Evolutionary conservation across 495 filamentous ascomycete genomes (phyloP), one percentile per base, ranked within the genome.

Genomic region (Delitschia confertaspora): DNA sequence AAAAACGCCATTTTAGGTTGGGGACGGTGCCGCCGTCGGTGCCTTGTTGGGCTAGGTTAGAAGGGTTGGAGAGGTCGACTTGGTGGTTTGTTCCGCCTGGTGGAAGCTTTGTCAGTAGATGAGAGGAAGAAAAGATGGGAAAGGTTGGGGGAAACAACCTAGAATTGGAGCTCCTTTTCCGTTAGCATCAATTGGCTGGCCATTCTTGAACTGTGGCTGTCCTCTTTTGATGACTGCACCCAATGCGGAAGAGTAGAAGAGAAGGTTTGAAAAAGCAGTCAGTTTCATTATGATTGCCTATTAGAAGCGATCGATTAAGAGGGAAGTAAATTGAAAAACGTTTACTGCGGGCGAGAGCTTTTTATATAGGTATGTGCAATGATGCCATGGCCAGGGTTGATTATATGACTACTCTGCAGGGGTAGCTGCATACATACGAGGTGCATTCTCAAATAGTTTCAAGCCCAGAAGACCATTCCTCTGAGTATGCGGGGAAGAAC

Each of bases 1-100:
- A 74, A 56, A 82, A 80, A 42, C 73, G 72, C 78, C 78, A 80
- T 51, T 78, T 79, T 45, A 77, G 64, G 47, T 80, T 80, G 2
- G 70, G 66, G 0, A 79, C 75, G 17, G 69, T 61, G 13, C 78
- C 78, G 29, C 62, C 65, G 49, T 81, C 78, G 4, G 78, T 81
- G 30, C 59, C 62, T 42, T 75, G 69, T 22, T 63, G 59, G 7
- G 69, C 73, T 6, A 83, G 65, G 43, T 76, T 74, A 42, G 78
- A 74, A 0, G 74, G 75, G 46, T 80, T 80, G 49, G 74, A 67
- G 24, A 62, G 25, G 13, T 59, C 39, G 21, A 74, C 52, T 29
- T 64, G 60, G 21, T 67, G 58, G 38, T 75, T 70, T 0, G 70
- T 73, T 17, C 69, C 71, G 5, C 69, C 70, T 73, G n/a, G n/a